These are phyloP conservation scores for Sporothrix euskadiensis DNA, from an alignment of 2,329 filamentous ascomycete genomes.

Conservation along the genomic window DNA sequence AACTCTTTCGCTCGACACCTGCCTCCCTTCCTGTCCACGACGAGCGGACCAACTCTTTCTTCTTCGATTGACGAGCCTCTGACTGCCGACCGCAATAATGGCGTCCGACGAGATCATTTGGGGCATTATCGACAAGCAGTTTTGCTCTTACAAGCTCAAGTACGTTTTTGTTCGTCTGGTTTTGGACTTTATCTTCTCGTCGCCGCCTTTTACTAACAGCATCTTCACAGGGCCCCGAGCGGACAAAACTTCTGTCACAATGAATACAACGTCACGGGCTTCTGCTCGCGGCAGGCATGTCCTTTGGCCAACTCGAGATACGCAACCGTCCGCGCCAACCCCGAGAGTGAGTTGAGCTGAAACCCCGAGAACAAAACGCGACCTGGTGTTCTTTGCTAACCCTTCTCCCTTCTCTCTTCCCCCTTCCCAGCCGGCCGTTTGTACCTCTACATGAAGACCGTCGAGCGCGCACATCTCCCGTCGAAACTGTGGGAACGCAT, in stretches of 20 bases:
- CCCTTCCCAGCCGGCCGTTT: constrained; percentile 52
- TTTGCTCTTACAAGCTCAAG: constrained; percentile 94
- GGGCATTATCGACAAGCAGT: constrained; percentile 94
- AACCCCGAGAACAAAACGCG: neutral
- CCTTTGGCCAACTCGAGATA: constrained; percentile 90
- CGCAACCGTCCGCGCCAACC: constrained; percentile 84
- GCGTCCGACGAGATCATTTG: constrained; percentile 96
- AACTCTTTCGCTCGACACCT: neutral
- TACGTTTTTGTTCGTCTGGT: constrained; percentile 44
- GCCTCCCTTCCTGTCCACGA: neutral
- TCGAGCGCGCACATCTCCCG: constrained; percentile 84
- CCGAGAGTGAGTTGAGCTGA: constrained; percentile 41
- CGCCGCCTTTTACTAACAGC: constrained; percentile 13
- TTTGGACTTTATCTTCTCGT: constrained; percentile 9
- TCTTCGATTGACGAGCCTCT: neutral
- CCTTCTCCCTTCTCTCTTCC: neutral
- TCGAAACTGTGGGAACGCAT: constrained; percentile 94
- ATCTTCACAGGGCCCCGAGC: constrained; percentile 58
- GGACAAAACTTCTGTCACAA: constrained; percentile 93
- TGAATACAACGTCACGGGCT: constrained; percentile 65
- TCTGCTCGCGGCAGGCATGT: constrained; percentile 70
- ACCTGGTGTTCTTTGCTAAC: neutral
- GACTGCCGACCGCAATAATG: constrained; percentile 52
- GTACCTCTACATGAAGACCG: constrained; percentile 96
- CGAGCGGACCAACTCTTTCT: neutral